Base-by-base conservation (phyloP, 305 asterid genomes). In the Fraxinus platypoda region DNA sequence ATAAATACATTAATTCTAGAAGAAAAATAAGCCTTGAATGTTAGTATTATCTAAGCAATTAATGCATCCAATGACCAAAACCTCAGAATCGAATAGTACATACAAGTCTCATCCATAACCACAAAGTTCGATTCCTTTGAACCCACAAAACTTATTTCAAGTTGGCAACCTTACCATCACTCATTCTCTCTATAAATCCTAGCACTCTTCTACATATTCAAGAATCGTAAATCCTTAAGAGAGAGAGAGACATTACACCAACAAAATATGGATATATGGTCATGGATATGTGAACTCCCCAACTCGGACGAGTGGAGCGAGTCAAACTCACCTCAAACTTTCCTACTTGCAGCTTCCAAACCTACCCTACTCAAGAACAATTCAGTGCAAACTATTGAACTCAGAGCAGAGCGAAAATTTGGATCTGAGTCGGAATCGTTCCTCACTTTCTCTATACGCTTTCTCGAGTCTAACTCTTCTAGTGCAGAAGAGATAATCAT, bases 241-340 rank as follows among this genome's bases (percentile, higher is more conserved):
- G 35, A 8, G 9, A 73, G 9, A 73, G 75, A 46, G 2, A 37
- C 31, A 54, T n/a, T 33, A 74, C 49, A 19, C 77, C 0, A 68
- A 80, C 11, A 68, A 23, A 88, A 28, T 15, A 91, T 94, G 98
- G 97, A 94, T 77, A 80, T 88, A 54, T 94, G 98, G 98, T 87
- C 98, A 23, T 94, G 98, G 98, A 93, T 94, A 66, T 92, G 84
- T 57, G 96, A 93, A 4, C 94, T 94, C 52, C 92, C 93, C 74
- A 17, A 85, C 84, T 89, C 95, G 15, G 91, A 86, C 31, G 91
- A 88, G 81, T 90, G 89, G 89, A 41, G 66, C 82, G 86, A 38
- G 19, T 72, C 76, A 33, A 78, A 77, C 80, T 82, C 90, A 12
- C 76, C 66, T 3, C 88, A 90, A 81, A 76, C 81, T 75, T 89